Evolutionary conservation across 768 basidiomycete genomes (phyloP).

Genomic region (Amanita inopinata): DNA sequence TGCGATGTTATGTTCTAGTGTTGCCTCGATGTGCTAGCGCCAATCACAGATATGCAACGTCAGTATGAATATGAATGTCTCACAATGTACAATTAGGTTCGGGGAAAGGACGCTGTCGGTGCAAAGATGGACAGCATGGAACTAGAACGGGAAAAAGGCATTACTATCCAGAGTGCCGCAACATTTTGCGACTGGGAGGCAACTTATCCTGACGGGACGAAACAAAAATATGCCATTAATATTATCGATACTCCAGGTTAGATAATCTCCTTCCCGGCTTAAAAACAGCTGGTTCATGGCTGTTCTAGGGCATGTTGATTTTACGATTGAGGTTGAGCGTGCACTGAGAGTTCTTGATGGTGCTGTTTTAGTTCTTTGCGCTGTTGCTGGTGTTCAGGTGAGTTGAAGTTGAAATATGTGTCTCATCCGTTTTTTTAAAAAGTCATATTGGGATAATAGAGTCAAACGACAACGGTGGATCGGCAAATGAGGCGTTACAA

Average conservation of each 20-base stretch:
- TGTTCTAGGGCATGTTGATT: constrained; percentile 90
- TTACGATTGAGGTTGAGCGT: constrained; percentile 98
- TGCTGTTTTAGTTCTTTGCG: constrained; percentile 91
- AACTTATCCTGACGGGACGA: constrained; percentile 47
- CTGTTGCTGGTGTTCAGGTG: constrained; percentile 93
- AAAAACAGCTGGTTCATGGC: not conserved
- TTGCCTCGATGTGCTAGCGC: not conserved
- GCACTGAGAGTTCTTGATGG: constrained; percentile 95
- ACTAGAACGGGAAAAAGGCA: constrained; percentile 95
- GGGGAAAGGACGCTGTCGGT: constrained; percentile 91
- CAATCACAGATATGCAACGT: not conserved
- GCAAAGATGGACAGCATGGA: constrained; percentile 99
- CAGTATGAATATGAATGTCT: constrained; percentile 2
- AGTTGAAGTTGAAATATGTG: constrained; percentile 2
- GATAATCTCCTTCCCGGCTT: not conserved
- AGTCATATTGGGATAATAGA: constrained; percentile 40
- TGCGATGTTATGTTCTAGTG: not conserved
- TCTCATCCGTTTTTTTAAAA: constrained; percentile 1
- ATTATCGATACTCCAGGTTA: constrained; percentile 97
- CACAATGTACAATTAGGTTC: constrained; percentile 40
- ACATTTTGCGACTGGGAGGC: constrained; percentile 97
- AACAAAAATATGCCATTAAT: constrained; percentile 86
- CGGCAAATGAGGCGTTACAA: constrained; percentile 97
- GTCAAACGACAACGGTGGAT: constrained; percentile 98
- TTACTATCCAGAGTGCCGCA: constrained; percentile 97